phyloP scores from a whole-genome alignment of 2,329 filamentous ascomycete genomes.

The Grosmannia huntii region DNA sequence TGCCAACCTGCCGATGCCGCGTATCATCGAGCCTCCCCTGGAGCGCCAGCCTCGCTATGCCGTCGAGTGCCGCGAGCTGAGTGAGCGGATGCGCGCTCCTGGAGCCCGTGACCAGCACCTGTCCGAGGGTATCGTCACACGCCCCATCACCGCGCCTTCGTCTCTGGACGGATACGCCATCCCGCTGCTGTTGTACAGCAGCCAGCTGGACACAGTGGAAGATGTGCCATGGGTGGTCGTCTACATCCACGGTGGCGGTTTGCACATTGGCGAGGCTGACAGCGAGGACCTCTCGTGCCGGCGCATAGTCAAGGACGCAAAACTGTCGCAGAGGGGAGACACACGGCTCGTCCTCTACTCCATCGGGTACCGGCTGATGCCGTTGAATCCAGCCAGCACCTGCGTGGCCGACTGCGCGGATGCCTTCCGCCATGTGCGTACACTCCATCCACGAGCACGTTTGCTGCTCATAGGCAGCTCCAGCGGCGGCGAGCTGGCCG shows the following conservation, averaged over 20 bases:
- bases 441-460: slow-evolving; percentile 6
- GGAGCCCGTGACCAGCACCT: slow-evolving; percentile 25
- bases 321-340: slow-evolving; percentile 9
- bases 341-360: slow-evolving; percentile 25
- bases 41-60: slow-evolving; percentile 28
- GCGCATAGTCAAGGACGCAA: slow-evolving; percentile 21
- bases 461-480: slow-evolving; percentile 31
- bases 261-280: slow-evolving; percentile 33
- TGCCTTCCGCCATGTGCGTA: slow-evolving; percentile 19
- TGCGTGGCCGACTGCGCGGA: slow-evolving; percentile 29
- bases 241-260: slow-evolving; percentile 36
- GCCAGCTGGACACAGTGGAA: neutral
- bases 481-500: slow-evolving; percentile 34
- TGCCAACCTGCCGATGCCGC: slow-evolving; percentile 14
- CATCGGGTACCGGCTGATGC: slow-evolving; percentile 32
- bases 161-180: slow-evolving; percentile 21
- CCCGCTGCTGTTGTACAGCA: slow-evolving; percentile 22
- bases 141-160: slow-evolving; percentile 20
- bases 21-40: slow-evolving; percentile 15
- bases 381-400: slow-evolving; percentile 23
- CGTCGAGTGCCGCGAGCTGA: slow-evolving; percentile 24
- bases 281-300: slow-evolving; percentile 36
- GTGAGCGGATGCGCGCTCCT: slow-evolving; percentile 22
- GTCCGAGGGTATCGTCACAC: slow-evolving; percentile 19
- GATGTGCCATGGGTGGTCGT: slow-evolving; percentile 20